These are phyloP conservation scores for Penicillium sp. DNA, from an alignment of 2,329 filamentous ascomycete genomes.

Conservation along the genomic window DNA sequence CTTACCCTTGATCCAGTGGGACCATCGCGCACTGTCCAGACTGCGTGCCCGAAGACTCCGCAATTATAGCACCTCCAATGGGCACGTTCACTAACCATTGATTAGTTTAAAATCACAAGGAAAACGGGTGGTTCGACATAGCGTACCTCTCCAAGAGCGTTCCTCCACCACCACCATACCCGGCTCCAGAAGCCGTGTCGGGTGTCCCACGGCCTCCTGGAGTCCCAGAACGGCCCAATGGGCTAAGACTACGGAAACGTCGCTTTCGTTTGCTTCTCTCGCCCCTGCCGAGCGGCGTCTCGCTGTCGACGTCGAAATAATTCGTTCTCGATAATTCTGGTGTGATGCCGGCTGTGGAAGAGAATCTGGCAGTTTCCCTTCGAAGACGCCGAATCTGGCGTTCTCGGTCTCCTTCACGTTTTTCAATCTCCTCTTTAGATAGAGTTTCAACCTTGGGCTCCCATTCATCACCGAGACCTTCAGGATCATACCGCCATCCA, in stretches of 20 bases:
- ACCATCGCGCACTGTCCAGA: conserved; percentile 93
- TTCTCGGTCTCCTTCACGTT: conserved; percentile 90
- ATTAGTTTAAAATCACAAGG: background rate
- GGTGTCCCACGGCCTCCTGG: conserved; percentile 74
- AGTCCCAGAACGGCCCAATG: conserved; percentile 64
- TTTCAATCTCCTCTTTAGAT: conserved; percentile 95
- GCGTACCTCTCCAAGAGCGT: conserved; percentile 61
- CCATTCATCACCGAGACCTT: conserved; percentile 80
- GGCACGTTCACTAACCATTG: conserved; percentile 59
- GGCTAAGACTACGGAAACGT: conserved; percentile 83
- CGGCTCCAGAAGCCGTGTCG: conserved; percentile 59
- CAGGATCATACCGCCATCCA: conserved; percentile 93
- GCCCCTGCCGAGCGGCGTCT: conserved; percentile 86
- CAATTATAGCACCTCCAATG: conserved; percentile 90
- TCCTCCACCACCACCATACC: conserved; percentile 64
- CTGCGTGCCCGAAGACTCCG: conserved; percentile 77
- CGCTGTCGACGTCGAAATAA: conserved; percentile 57
- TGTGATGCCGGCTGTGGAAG: conserved; percentile 75
- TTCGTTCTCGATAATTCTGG: conserved; percentile 66
- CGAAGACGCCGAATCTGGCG: conserved; percentile 81
- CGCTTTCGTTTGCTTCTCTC: conserved; percentile 95
- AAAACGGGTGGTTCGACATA: background rate
- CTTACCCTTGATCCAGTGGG: conserved; percentile 78
- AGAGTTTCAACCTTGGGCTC: conserved; percentile 76
- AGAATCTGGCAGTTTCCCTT: conserved; percentile 88